These are phyloP conservation scores for Colletotrichum sansevieriae DNA, from an alignment of 2,329 filamentous ascomycete species.

Conservation along the genomic window DNA sequence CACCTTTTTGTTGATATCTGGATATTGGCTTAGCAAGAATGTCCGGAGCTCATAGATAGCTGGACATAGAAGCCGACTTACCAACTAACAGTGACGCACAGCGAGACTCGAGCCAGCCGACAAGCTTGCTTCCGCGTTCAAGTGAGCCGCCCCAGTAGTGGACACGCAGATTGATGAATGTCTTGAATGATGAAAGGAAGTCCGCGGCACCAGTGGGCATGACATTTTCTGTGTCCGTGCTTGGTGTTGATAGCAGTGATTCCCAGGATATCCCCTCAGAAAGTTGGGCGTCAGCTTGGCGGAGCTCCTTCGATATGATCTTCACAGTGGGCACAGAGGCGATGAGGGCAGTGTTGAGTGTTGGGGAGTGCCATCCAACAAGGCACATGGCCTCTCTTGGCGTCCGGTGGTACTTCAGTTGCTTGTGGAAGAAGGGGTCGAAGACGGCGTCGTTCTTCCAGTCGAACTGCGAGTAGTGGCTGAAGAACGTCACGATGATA, in stretches of 20 bases:
- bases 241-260: conserved; percentile 51
- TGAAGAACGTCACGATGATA: conserved; percentile 71
- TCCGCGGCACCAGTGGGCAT: conserved; percentile 51
- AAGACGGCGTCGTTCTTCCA: conserved; percentile 68
- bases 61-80: conserved; percentile 50
- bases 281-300: conserved; percentile 58
- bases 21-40: neutral
- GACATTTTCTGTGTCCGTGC: neutral
- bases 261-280: conserved; percentile 57
- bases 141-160: conserved; percentile 75
- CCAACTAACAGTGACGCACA: conserved; percentile 70
- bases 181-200: conserved; percentile 66
- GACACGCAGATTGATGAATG: conserved; percentile 71
- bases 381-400: conserved; percentile 73
- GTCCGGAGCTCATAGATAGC: conserved; percentile 16
- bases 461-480: conserved; percentile 71
- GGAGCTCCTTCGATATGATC: conserved; percentile 65
- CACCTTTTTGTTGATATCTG: conserved; percentile 68
- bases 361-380: conserved; percentile 71
- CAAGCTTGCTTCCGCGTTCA: conserved; percentile 65
- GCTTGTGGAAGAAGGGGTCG: conserved; percentile 70
- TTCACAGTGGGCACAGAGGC: conserved; percentile 66
- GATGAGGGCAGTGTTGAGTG: conserved; percentile 69
- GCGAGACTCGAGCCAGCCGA: conserved; percentile 75
- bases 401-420: conserved; percentile 66